A percentile compares a stretch with the other conserved stretches of the same genome.
Evolutionary conservation across 164 flowering plant genomes (phyloP).

Genomic region (Hamamelis virginiana): DNA sequence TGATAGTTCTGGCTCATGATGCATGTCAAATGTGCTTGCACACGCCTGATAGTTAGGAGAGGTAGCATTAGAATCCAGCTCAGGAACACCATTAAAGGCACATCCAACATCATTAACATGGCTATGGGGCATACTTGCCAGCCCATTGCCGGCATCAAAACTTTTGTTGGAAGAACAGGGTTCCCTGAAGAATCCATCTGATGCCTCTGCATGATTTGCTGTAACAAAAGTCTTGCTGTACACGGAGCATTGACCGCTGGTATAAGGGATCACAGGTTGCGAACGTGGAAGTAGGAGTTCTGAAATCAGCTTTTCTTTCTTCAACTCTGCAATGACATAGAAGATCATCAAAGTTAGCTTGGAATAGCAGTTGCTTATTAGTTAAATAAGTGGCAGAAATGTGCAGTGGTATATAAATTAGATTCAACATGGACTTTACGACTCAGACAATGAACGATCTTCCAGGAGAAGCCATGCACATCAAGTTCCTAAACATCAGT

Average conservation of each 20-base stretch:
- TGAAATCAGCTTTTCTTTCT: constrained; percentile 67
- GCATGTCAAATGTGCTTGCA: constrained; percentile 13
- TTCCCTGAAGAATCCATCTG: constrained; percentile 21
- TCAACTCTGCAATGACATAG: constrained; percentile 44
- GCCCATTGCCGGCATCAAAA: constrained; percentile 21
- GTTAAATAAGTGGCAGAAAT: not conserved
- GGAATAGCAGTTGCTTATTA: not conserved
- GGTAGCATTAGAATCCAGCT: constrained; percentile 19
- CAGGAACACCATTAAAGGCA: constrained; percentile 14
- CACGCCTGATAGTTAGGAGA: constrained; percentile 44
- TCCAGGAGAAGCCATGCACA: not conserved
- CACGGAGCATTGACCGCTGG: constrained; percentile 20
- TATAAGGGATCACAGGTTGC: constrained; percentile 26
- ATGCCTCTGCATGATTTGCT: constrained; percentile 24
- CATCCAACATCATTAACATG: constrained; percentile 14
- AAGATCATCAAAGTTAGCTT: not conserved
- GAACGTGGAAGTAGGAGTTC: constrained; percentile 51
- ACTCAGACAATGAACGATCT: not conserved
- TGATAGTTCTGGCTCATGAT: constrained; percentile 39
- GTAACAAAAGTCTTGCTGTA: constrained; percentile 24
- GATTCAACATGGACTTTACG: not conserved
- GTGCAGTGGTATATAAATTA: not conserved
- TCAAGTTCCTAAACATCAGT: too few species aligned
- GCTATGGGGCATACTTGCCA: constrained; percentile 16
- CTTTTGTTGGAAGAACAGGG: constrained; percentile 27